phyloP scores from a whole-genome alignment of 164 flowering plant genomes.

The Tetracentron sinense region DNA sequence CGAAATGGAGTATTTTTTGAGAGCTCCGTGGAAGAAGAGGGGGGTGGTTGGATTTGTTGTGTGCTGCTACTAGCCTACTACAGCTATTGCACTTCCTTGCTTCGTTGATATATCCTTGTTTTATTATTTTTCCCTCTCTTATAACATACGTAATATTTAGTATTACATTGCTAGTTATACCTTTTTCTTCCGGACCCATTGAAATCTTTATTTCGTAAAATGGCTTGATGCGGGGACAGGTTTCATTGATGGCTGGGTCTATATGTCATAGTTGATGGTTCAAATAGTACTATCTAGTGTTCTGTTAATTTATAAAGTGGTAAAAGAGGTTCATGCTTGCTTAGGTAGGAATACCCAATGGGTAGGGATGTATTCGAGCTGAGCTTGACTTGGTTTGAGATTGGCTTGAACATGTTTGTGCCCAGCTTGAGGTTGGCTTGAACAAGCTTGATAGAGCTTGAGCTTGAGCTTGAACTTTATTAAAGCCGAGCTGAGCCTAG shows the following conservation, averaged over 20 bases:
- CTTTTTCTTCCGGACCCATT: constrained; percentile 29
- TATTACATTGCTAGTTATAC: constrained; percentile 18
- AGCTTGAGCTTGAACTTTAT: too few relatives aligned
- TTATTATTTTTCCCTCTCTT: neutral
- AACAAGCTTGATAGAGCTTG: too few relatives aligned
- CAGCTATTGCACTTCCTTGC: constrained; percentile 8
- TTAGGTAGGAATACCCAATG: too few relatives aligned
- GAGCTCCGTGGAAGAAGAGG: neutral
- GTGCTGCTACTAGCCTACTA: neutral
- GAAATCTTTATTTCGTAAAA: constrained; percentile 34
- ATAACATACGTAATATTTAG: constrained; percentile 11
- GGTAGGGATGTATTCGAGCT: too few relatives aligned
- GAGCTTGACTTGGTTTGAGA: too few relatives aligned
- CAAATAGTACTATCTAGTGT: too few relatives aligned
- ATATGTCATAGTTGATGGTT: too few relatives aligned
- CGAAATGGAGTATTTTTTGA: neutral
- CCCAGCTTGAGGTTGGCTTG: too few relatives aligned
- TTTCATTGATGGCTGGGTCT: neutral
- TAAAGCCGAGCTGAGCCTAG: too few relatives aligned
- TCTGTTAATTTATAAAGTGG: too few relatives aligned
- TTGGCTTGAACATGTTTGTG: too few relatives aligned
- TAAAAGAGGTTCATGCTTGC: too few relatives aligned
- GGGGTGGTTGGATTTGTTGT: neutral
- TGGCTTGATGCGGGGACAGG: neutral
- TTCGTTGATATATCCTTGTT: neutral